Base-by-base conservation (phyloP, 2,329 filamentous ascomycete genomes). In the Aspergillus calidoustus region DNA sequence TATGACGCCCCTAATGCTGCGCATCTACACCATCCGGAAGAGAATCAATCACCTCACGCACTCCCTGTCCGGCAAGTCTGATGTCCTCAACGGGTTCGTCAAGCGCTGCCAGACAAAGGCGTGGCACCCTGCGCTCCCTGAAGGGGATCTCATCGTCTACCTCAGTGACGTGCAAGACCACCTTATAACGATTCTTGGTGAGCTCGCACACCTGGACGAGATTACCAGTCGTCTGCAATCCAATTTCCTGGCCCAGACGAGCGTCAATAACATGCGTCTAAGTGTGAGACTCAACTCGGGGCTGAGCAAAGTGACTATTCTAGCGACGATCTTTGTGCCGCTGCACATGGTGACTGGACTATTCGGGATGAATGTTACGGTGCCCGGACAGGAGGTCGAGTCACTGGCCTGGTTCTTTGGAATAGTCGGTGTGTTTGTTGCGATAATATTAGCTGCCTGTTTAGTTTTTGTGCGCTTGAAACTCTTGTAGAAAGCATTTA, bases 141-240 rank as follows among this genome's bases (percentile, higher is more conserved):
- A 92, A 19, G 94, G 95, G 79, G 94, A 98, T 71, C 95, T 98
- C 60, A 92, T 93, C 38, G 86, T 98, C 71, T 99, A 98, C 74
- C 87, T 99, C 22, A 92, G 92, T 69, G 95, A 99, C 78, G 97
- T 98, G 64, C 95, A 99, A 77, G 95, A 99, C 77, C 95, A 99
- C 84, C 92, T 98, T 48, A 91, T 98, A 54, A 99, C 95, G 23
- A 98, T 57, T 97, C 90, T 93, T 96, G 84, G 93, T 91, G 68
- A 97, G 95, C 80, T 99, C 64, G 86, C 87, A 0, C 94, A 98
- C 74, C 97, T 96, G 68, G 95, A 99, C 76, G 97, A 97, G 84
- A 97, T 99, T 82, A 85, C 98, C 43, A 92, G 90, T 17, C 89
- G 95, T 23, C 90, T 91, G 1, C 94, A 98, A 81, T 91, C 90